Evolutionary conservation across 2,329 filamentous ascomycete genomes (phyloP), one percentile per base, ranked within the genome.

Genomic region (Chaetomiaceae sp.): DNA sequence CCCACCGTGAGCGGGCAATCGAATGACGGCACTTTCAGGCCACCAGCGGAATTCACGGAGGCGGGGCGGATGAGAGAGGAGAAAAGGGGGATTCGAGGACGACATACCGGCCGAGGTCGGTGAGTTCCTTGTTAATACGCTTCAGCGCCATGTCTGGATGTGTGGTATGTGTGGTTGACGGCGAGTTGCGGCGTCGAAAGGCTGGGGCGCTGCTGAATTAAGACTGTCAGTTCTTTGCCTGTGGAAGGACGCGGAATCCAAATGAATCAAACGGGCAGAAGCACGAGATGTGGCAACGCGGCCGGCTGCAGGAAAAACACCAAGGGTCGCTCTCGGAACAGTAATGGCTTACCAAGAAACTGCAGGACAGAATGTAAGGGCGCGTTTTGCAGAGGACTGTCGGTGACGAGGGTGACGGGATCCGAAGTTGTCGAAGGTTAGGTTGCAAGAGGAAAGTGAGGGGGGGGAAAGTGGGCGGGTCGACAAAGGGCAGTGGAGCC

Each of bases 71-170:
- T 7, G 41, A 10, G 19, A 55, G 55, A 53, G 55, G 49, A 58
- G 54, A 60, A 50, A 45, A 48, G 38, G 39, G 48, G 37, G 39
- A 17, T 12, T 54, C 53, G 57, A 49, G 59, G 44, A 37, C 23
- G 46, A 77, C 78, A 68, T 85, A 92, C 88, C 88, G 87, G 77
- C 88, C 88, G 73, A 93, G 81, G 71, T 93, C 88, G 73, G 86
- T 85, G 70, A 93, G 83, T 76, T 93, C 88, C 85, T 91, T 93
- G 82, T 92, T 92, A 74, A 93, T 93, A 74, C 88, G 85, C 86
- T 93, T 93, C 66, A 93, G 82, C 73, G 88, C 88, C 88, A 93
- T 93, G 67, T 61, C 56, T 60, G 56, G 50, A 48, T 60, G 49
- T 58, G 46, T 59, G 53, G 49, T 54, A 44, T 53, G 54, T 50